Conservation (phyloP, 2,329 filamentous ascomycete species). For the Nemania sp. region DNA sequence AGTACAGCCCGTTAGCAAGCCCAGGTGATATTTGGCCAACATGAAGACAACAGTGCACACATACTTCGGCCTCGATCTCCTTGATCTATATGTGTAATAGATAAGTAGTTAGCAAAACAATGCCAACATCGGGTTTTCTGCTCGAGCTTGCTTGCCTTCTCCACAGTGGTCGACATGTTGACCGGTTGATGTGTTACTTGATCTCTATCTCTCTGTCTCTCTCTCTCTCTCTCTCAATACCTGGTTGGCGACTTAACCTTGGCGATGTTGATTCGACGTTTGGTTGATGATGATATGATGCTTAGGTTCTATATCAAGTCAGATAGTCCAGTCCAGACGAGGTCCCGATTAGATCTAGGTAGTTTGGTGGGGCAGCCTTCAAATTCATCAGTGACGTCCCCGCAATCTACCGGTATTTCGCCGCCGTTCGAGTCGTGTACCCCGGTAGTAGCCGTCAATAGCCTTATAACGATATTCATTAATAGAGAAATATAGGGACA, state of each 20-base stretch:
- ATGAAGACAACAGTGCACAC: slow-evolving; percentile 46
- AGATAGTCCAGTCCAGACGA: too few relatives aligned
- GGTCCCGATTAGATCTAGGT: background rate
- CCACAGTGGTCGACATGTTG: slow-evolving; percentile 95
- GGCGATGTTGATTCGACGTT: slow-evolving; percentile 8
- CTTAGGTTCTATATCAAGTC: background rate
- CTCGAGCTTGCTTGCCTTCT: slow-evolving; percentile 76
- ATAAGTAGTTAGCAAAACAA: slow-evolving; percentile 51
- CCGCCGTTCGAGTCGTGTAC: slow-evolving; percentile 26
- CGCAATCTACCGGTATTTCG: slow-evolving; percentile 42
- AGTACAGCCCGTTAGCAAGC: slow-evolving; percentile 38
- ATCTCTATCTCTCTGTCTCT: too few relatives aligned
- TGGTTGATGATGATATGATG: slow-evolving; percentile 15
- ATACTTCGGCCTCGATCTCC: slow-evolving; percentile 93
- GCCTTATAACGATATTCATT: slow-evolving; percentile 20
- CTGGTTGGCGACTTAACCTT: too few relatives aligned
- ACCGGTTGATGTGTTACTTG: slow-evolving; percentile 40
- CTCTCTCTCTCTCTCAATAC: background rate
- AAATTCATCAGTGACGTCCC: slow-evolving; percentile 46
- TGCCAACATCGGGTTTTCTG: slow-evolving; percentile 32
- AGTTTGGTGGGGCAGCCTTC: slow-evolving; percentile 41
- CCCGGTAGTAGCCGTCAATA: background rate
- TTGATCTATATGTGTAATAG: slow-evolving; percentile 92
- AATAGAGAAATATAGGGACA: too few relatives aligned
- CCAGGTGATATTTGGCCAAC: slow-evolving; percentile 27